Evolutionary conservation across 805 yeast genomes (phyloP).

Genomic region (Maudiozyma turicensis): DNA sequence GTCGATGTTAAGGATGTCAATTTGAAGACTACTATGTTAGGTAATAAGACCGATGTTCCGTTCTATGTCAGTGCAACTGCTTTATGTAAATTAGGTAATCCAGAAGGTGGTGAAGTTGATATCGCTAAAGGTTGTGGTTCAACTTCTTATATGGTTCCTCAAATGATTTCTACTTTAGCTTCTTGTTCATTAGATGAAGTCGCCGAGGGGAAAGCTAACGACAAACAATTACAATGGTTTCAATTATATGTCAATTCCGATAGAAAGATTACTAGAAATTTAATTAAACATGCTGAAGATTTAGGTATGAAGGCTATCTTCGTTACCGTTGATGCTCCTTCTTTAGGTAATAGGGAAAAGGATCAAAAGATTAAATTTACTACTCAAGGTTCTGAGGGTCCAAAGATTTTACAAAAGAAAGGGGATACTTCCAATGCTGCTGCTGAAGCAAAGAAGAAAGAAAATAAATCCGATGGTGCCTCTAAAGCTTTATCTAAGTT

Average conservation of each 20-base stretch:
- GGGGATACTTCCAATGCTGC: conserved; percentile 21
- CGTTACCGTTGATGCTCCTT: conserved; percentile 89
- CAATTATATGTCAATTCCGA: conserved; percentile 80
- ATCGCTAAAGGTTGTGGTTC: conserved; percentile 75
- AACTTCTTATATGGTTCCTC: conserved; percentile 49
- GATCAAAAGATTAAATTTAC: conserved; percentile 61
- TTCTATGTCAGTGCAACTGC: conserved; percentile 91
- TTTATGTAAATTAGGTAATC: conserved; percentile 81
- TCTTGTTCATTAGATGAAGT: conserved; percentile 84
- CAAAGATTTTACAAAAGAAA: conserved; percentile 38
- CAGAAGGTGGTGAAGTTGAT: conserved; percentile 75
- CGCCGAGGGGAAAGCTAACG: conserved; percentile 52
- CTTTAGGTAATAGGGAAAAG: conserved; percentile 83
- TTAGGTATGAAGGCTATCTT: conserved; percentile 75
- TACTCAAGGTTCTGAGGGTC: conserved; percentile 22
- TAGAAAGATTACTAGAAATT: conserved; percentile 48
- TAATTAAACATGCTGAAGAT: conserved; percentile 62
- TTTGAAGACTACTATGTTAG: conserved; percentile 62
- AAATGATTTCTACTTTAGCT: conserved; percentile 90
- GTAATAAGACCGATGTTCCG: conserved; percentile 61
- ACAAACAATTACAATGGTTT: conserved; percentile 71
- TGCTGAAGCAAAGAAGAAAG: conserved; percentile 30
- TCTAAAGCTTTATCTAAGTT: conserved; percentile 80
- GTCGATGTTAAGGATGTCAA: conserved; percentile 76
- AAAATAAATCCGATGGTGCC: conserved; percentile 66